These are phyloP conservation scores for Melastoma candidum DNA, from an alignment of 441 rosid species.

Conservation along the genomic window DNA sequence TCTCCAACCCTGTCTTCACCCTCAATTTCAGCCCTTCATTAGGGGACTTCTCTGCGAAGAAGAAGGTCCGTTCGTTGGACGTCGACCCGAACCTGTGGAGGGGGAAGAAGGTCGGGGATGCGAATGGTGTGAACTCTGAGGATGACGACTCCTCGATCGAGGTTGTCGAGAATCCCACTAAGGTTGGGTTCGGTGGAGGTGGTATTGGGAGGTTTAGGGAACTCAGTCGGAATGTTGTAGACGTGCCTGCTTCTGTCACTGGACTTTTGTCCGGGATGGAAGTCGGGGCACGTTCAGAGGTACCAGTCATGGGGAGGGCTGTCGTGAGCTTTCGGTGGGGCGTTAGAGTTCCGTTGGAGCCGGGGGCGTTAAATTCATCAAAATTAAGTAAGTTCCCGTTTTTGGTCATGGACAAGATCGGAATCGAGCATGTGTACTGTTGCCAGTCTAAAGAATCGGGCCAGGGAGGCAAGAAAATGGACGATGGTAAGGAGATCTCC, in stretches of 20 bases:
- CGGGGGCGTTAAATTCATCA: slow-evolving; percentile 22
- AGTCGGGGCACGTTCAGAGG: slow-evolving; percentile 49
- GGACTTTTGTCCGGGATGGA: slow-evolving; percentile 51
- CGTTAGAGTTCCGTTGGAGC: slow-evolving; percentile 61
- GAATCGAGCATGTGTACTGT: slow-evolving; percentile 60
- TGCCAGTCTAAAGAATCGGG: slow-evolving; percentile 15
- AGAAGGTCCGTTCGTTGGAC: slow-evolving; percentile 52
- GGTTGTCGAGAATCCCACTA: slow-evolving; percentile 44
- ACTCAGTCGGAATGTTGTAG: slow-evolving; percentile 22
- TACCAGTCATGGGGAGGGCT: slow-evolving; percentile 55
- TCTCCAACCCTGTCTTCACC: slow-evolving; percentile 68
- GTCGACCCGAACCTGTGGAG: slow-evolving; percentile 9
- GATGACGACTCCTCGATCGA: slow-evolving; percentile 45
- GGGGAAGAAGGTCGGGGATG: slow-evolving; percentile 6
- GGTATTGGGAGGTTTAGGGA: slow-evolving; percentile 20
- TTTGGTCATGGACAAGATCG: slow-evolving; percentile 73
- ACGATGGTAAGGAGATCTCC: slow-evolving; percentile 13
- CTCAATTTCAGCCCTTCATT: slow-evolving; percentile 76
- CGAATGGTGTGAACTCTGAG: slow-evolving; percentile 23
- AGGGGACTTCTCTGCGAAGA: slow-evolving; percentile 80
- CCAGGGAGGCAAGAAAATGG: neutral
- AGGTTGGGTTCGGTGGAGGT: slow-evolving; percentile 21
- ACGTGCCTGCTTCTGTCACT: slow-evolving; percentile 33
- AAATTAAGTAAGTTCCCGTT: slow-evolving; percentile 55
- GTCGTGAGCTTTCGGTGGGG: slow-evolving; percentile 80